phyloP scores from a whole-genome alignment of 2,329 filamentous ascomycete genomes.

The Fusarium neocosmosporiellum region DNA sequence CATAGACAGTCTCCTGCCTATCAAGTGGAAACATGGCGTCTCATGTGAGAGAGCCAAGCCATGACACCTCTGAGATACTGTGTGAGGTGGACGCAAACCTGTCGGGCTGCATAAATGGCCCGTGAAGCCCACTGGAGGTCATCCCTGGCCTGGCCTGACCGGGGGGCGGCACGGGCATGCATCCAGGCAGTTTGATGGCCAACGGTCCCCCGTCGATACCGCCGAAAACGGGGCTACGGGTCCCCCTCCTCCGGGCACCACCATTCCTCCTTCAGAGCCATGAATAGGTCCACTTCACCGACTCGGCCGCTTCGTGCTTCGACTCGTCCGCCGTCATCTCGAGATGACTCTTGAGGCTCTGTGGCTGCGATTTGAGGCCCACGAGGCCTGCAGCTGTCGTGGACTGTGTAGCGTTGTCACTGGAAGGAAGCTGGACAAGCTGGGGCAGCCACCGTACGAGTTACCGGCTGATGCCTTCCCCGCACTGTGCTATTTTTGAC shows the following conservation, averaged over 20 bases:
- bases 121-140: constrained; percentile 4
- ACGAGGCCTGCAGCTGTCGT: constrained; percentile 5
- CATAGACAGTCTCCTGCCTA: neutral
- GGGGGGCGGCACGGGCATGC: constrained; percentile 4
- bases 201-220: neutral
- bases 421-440: constrained; percentile 4
- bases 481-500: constrained; percentile 25
- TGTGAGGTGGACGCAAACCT: neutral
- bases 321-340: neutral
- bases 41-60: neutral
- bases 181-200: constrained; percentile 6
- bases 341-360: neutral
- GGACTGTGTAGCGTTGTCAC: constrained; percentile 15
- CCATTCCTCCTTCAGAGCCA: neutral
- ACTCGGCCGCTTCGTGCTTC: neutral
- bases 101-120: constrained; percentile 8
- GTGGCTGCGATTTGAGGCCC: constrained; percentile 27
- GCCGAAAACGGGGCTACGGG: neutral
- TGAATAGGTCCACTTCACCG: neutral
- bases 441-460: neutral
- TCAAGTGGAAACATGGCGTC: neutral
- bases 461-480: neutral
- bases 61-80: neutral
- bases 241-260: neutral
- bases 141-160: neutral